Evolutionary conservation across 768 basidiomycete species (phyloP), one percentile per base, ranked within the genome.

Genomic region (Boletus subparvulus): DNA sequence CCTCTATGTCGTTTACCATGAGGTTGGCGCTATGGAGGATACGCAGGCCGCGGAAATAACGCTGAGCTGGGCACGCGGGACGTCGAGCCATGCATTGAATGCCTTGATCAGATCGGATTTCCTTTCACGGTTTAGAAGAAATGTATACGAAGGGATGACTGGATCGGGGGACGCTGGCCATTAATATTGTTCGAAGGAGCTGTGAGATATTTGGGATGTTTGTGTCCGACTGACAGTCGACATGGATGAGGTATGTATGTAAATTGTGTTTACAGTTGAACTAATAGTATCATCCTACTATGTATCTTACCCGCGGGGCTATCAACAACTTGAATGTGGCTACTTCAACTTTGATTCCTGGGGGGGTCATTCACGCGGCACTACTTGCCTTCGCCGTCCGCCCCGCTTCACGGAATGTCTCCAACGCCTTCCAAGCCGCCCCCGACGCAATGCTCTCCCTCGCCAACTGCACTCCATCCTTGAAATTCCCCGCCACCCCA

Each of bases 71-170:
- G 82, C 80, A 28, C 75, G 69, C 0, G 92, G 90, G 3, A 98
- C 94, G 8, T 86, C 69, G 14, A 98, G 82, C 97, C 97, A 99
- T 2, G 75, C 39, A 63, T 98, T 96, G 83, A 98, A 98, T 0
- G 96, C 94, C 50, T 87, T 88, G 59, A 96, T 92, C 67, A 99
- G 80, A 64, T 12, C 97, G 85, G 59, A 98, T 88, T 58, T 98
- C 96, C 72, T 98, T 98, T 13, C 97, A 95, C 0, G 92, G 92
- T 55, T 87, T 87, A 3, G 88, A 83, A 9, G 83, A 83, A 41
- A 92, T 83, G 71, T 95, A 97, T 0, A 82, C 82, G 70, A 84
- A 98, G 0, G 78, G 7, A 98, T 59, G 59, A 62, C 45, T 0
- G 60, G 54, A 39, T 71, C 67, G 6, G 52, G 68, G 1, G 73